A percentile compares a stretch with the other conserved stretches of the same genome.
These are phyloP conservation scores for Penicillium oxalicum DNA, from an alignment of 2,329 filamentous ascomycete species.

Conservation along the genomic window DNA sequence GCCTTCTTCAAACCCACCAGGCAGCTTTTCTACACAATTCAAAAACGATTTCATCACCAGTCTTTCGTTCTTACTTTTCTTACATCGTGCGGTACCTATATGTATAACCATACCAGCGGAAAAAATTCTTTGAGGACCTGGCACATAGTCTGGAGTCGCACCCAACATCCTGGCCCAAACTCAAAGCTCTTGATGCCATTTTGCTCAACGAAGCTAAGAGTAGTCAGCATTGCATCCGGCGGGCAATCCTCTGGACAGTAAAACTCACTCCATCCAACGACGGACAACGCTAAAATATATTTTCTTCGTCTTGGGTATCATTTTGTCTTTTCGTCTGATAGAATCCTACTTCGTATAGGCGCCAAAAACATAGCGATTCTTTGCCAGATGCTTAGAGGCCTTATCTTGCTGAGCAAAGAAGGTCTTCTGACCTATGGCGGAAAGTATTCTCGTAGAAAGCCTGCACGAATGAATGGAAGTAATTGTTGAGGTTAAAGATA, in stretches of 20 bases:
- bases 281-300: constrained; percentile 4
- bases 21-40: constrained; percentile 8
- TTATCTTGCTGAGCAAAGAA: constrained; percentile 13
- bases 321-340: constrained; percentile 12
- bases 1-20: constrained; percentile 13
- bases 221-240: not conserved
- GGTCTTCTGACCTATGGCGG: constrained; percentile 6
- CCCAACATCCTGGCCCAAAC: constrained; percentile 3
- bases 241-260: not conserved
- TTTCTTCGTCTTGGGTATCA: constrained; percentile 12
- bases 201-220: not conserved
- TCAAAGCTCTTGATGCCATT: constrained; percentile 5
- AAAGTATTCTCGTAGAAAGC: not conserved
- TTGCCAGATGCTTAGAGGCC: constrained; percentile 2
- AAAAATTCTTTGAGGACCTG: constrained; percentile 15
- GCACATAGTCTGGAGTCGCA: constrained; percentile 7
- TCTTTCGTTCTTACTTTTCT: constrained; percentile 10
- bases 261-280: constrained; percentile 11
- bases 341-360: constrained; percentile 8
- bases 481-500: not conserved
- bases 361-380: constrained; percentile 13
- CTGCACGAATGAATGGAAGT: not conserved
- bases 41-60: constrained; percentile 9
- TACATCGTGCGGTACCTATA: constrained; percentile 2
- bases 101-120: constrained; percentile 8